These are phyloP conservation scores for Myxozyma melibiosi DNA, from an alignment of 805 yeast species.

Conservation along the genomic window DNA sequence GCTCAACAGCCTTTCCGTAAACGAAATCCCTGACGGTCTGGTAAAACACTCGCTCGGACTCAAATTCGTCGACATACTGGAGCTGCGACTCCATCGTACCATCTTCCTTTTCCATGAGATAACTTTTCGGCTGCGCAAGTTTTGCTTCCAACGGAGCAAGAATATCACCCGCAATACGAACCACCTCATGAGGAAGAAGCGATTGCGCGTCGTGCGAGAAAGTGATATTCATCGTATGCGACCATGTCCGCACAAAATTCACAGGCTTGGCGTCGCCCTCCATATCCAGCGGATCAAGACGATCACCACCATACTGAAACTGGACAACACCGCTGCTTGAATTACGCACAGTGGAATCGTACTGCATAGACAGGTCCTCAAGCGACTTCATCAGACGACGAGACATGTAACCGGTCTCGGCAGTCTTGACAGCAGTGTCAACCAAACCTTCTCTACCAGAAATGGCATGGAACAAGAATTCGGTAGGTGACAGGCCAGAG, in stretches of 20 bases:
- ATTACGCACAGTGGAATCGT: conserved; percentile 92
- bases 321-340: conserved; percentile 96
- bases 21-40: conserved; percentile 71
- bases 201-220: conserved; percentile 57
- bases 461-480: conserved; percentile 96
- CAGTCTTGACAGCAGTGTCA: conserved; percentile 99
- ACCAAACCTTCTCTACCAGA: conserved; percentile 99
- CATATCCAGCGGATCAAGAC: conserved; percentile 97
- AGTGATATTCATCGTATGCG: conserved; percentile 77
- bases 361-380: conserved; percentile 91
- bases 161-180: conserved; percentile 55
- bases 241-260: conserved; percentile 92
- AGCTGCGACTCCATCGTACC: conserved; percentile 43
- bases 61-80: conserved; percentile 73
- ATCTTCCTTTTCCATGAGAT: conserved; percentile 19
- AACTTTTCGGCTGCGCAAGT: conserved; percentile 65
- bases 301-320: conserved; percentile 98
- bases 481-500: conserved; percentile 94
- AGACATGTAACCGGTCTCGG: conserved; percentile 98
- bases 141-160: conserved; percentile 62
- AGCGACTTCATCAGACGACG: conserved; percentile 96
- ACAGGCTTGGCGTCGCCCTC: conserved; percentile 98
- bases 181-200: conserved; percentile 70
- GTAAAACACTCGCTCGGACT: conserved; percentile 86
- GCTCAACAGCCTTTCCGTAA: conserved; percentile 53